Base-by-base conservation (phyloP, 2,329 filamentous ascomycete species). In the Stemphylium lycopersici region DNA sequence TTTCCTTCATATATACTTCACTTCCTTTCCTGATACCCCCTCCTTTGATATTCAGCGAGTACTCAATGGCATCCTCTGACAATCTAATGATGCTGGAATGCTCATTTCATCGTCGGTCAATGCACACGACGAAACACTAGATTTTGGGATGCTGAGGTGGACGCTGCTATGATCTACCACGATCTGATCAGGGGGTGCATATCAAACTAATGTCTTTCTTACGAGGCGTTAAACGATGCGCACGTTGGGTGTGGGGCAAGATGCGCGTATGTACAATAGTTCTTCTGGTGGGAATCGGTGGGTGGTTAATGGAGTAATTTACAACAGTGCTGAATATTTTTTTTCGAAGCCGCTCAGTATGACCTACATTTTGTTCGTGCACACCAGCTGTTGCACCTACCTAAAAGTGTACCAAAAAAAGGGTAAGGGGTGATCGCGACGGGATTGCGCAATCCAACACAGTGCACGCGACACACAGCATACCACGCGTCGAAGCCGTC, bases 51-150 rank as follows among this genome's bases (percentile, higher is more conserved):
- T 40, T 48, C 49, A 39, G 50, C 48, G 49, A 55, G 41, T 15
- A 55, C 46, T 36, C 39, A 29, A 58, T 38, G 52, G 22, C 36
- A 33, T 42, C 34, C 29, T 38, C 31, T 38, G 37, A 47, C 38
- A 44, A 22, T 24, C 36, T 37, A 43, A 44, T 57, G 65, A 49
- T 55, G 65, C 65, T 68, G 65, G 54, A 67, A 68, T 60, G 65
- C 65, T 60, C 63, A 58, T 51, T 48, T 6, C 31, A 16, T 37
- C 60, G 46, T 56, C 44, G 31, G 15, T 43, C 8, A 51, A 50
- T 38, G 52, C 49, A 40, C n/a, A 15, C 42, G 33, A 44, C 29
- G 48, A 37, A 44, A 16, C 32, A 33, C 24, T 52, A 40, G 33
- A 11, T 43, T 34, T 49, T 20, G 16, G 44, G 38, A 37, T 39